Conservation (phyloP, 208 protist species). For the Novymonas esmeraldas region DNA sequence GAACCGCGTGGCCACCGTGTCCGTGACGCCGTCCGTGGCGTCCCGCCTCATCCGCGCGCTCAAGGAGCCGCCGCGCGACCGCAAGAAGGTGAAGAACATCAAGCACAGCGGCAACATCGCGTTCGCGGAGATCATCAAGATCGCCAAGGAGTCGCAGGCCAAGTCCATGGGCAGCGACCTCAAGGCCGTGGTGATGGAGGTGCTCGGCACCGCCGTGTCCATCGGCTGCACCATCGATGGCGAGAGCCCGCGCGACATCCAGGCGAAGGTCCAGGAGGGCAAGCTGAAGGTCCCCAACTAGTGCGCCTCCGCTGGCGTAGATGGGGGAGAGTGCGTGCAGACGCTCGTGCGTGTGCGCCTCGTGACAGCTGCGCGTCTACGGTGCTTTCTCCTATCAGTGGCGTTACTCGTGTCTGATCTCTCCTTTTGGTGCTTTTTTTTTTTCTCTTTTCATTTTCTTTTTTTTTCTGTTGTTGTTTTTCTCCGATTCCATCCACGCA, state of each 20-base stretch:
- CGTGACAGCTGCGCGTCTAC: too few relatives aligned
- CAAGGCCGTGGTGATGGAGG: slow-evolving; percentile 97
- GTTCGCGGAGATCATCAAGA: slow-evolving; percentile 97
- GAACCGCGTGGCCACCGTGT: slow-evolving; percentile 98
- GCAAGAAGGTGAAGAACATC: slow-evolving; percentile 99
- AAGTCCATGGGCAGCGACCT: slow-evolving; percentile 96
- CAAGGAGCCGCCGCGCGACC: slow-evolving; percentile 99
- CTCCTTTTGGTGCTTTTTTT: slow-evolving; percentile 8
- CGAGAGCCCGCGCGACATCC: slow-evolving; percentile 92
- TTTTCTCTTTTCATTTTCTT: not conserved
- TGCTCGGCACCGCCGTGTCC: slow-evolving; percentile 98
- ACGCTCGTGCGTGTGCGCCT: not conserved
- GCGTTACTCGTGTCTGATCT: too few relatives aligned
- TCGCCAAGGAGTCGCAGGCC: slow-evolving; percentile 95
- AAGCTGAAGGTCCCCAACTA: slow-evolving; percentile 91
- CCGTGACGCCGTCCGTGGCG: slow-evolving; percentile 97
- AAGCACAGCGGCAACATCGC: slow-evolving; percentile 99
- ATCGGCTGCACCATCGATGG: slow-evolving; percentile 99
- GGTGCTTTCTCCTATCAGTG: too few relatives aligned
- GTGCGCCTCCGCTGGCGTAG: slow-evolving; percentile 2
- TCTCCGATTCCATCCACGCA: not conserved
- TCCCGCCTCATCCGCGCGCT: slow-evolving; percentile 98
- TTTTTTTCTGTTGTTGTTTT: not conserved
- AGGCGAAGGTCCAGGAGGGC: slow-evolving; percentile 94
- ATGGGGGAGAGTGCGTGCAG: too few relatives aligned